Conservation (phyloP, 306 rosid species). For the Mucuna pruriens region DNA sequence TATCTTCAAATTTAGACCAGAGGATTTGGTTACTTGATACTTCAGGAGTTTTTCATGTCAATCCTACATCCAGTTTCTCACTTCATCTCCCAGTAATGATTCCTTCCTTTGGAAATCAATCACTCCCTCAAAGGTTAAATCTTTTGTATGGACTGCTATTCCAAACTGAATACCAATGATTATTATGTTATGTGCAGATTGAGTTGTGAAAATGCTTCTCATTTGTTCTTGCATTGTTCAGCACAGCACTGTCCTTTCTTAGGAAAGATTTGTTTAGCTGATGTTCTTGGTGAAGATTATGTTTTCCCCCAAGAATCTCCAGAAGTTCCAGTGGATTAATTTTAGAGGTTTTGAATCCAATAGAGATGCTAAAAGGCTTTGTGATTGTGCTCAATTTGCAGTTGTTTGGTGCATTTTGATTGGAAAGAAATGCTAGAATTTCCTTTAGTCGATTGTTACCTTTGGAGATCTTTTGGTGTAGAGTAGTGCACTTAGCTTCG, state of each 20-base stretch:
- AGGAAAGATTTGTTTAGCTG: neutral
- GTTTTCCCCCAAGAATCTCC: neutral
- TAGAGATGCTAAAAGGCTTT: neutral
- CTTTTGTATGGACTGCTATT: neutral
- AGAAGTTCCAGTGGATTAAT: neutral
- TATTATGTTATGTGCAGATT: neutral
- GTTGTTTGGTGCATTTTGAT: neutral
- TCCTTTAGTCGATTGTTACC: neutral
- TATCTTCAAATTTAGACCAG: no score
- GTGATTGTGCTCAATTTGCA: neutral
- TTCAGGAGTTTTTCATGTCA: neutral
- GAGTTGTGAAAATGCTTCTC: neutral
- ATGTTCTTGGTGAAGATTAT: neutral
- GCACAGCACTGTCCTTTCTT: neutral
- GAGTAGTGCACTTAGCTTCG: neutral
- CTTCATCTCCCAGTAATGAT: neutral
- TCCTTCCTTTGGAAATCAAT: neutral
- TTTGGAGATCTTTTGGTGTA: neutral
- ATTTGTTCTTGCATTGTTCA: neutral
- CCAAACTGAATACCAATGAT: neutral
- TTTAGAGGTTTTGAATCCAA: neutral
- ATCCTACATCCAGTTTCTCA: neutral
- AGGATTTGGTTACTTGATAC: neutral
- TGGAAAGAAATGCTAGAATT: neutral
- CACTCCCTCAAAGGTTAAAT: neutral